These are phyloP conservation scores for Collybia mongolica DNA, from an alignment of 768 basidiomycete species.

Conservation along the genomic window DNA sequence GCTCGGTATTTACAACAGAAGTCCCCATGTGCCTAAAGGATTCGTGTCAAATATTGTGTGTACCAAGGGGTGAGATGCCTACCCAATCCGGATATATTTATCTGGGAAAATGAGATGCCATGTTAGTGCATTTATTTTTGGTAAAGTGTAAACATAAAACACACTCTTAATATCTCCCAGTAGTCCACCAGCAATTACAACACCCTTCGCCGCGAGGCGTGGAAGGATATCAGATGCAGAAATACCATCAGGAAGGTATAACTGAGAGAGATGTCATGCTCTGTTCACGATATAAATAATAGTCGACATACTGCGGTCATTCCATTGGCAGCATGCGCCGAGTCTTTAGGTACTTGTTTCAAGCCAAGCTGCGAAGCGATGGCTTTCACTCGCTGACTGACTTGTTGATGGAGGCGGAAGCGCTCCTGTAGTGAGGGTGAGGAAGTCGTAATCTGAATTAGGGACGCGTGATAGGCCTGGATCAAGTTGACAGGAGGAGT, in stretches of 20 bases:
- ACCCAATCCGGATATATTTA: conserved; percentile 82
- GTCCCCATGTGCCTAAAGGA: conserved; percentile 78
- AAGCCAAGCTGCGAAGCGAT: conserved; percentile 65
- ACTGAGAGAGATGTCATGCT: conserved; percentile 21
- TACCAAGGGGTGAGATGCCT: conserved; percentile 16
- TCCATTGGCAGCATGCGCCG: conserved; percentile 70
- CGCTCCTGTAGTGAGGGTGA: conserved; percentile 66
- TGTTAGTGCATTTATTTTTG: conserved; percentile 6
- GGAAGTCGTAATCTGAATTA: conserved; percentile 60
- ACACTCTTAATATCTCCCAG: conserved; percentile 70
- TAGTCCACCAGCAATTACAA: conserved; percentile 75
- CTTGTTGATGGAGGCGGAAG: conserved; percentile 65
- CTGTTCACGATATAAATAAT: background rate
- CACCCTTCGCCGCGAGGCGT: conserved; percentile 57
- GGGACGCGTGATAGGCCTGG: conserved; percentile 78
- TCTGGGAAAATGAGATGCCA: conserved; percentile 32
- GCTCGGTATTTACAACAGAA: conserved; percentile 58
- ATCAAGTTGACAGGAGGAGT: conserved; percentile 88
- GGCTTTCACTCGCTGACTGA: conserved; percentile 61
- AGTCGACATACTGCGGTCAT: conserved; percentile 70
- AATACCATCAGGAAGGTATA: conserved; percentile 77
- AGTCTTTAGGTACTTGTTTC: conserved; percentile 56
- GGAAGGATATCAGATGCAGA: conserved; percentile 67
- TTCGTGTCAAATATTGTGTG: conserved; percentile 1
- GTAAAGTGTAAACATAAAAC: conserved; percentile 7